Evolutionary conservation across 352 stramenopile genomes (phyloP), one percentile per base, ranked within the genome.

Genomic region (Plasmopara viticola): DNA sequence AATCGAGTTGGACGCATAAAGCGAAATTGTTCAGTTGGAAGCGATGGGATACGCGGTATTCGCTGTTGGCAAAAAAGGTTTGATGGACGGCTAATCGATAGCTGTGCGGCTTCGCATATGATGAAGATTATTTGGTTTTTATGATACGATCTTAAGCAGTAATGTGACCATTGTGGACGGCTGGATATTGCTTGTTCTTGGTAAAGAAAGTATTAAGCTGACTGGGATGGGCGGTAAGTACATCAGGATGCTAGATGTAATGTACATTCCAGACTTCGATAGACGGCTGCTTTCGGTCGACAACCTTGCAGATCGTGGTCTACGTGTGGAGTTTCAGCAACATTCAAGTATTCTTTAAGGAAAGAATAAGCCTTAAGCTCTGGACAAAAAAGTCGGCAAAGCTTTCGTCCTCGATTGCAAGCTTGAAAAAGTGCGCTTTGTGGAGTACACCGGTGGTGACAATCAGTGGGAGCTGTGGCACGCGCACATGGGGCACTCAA

Each of bases 51-150:
- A 41, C n/a, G 37, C 9, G 0, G 6, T 41, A 18, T 41, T 41
- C n/a, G 9, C 13, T 17, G 37, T 41, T n/a, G 37, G 37, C n/a
- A 6, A 17, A 17, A 17, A 41, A 0, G 12, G 2, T 12, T 41
- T 41, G n/a, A 41, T 18, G 37, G 6, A 18, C 18, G 37, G 37
- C 37, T 41, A 4, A 41, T 41, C 31, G 31, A 35, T 35, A 35
- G 31, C 31, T 1, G 31, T 35, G 58, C 51, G 20, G 17, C 51
- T 28, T 53, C 47, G 20, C 51, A 60, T 40, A 65, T 65, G 51
- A 46, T 17, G n/a, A 9, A 14, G 39, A 29, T 7, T 53, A 25
- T 53, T 53, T n/a, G 37, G 47, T 8, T 53, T 25, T 4, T 4
- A 42, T 44, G 6, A n/a, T 18, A n/a, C n/a, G 37, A 17, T 18